These are phyloP conservation scores for Phanerochaete carnosa DNA, from an alignment of 768 basidiomycete genomes.

Conservation along the genomic window DNA sequence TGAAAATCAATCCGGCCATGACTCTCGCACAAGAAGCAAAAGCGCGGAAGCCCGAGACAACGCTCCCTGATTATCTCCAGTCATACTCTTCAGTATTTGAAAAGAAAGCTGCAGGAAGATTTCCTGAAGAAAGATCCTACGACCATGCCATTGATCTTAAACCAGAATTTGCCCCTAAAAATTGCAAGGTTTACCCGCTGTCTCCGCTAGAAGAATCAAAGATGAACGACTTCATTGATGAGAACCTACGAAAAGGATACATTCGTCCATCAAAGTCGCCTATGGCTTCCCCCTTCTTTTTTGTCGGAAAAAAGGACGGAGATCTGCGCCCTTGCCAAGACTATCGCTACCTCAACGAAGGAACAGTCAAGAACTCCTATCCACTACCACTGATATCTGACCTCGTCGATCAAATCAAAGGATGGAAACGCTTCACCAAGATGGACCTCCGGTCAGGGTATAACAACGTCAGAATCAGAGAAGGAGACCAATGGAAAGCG, in stretches of 20 bases:
- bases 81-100: conserved; percentile 18
- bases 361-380: conserved; percentile 26
- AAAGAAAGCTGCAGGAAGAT: conserved; percentile 19
- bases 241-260: conserved; percentile 19
- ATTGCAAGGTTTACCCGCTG: conserved; percentile 18
- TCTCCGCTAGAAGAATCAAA: conserved; percentile 8
- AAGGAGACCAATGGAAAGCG: conserved; percentile 29
- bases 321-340: conserved; percentile 28
- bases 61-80: background rate
- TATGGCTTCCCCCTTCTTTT: conserved; percentile 24
- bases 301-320: conserved; percentile 36
- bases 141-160: conserved; percentile 20
- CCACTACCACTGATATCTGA: conserved; percentile 23
- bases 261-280: conserved; percentile 18
- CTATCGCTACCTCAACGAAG: conserved; percentile 26
- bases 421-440: conserved; percentile 23
- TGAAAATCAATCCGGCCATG: background rate
- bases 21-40: background rate
- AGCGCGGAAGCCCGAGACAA: background rate
- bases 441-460: conserved; percentile 27
- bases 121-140: conserved; percentile 13
- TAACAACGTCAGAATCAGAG: conserved; percentile 17
- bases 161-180: conserved; percentile 5
- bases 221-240: conserved; percentile 20
- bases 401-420: conserved; percentile 21